Percentiles rank a stretch among this genome's conserved stretches.
These are phyloP conservation scores for Plasmodium coatneyi DNA, from an alignment of 169 alveolate genomes.

Conservation along the genomic window DNA sequence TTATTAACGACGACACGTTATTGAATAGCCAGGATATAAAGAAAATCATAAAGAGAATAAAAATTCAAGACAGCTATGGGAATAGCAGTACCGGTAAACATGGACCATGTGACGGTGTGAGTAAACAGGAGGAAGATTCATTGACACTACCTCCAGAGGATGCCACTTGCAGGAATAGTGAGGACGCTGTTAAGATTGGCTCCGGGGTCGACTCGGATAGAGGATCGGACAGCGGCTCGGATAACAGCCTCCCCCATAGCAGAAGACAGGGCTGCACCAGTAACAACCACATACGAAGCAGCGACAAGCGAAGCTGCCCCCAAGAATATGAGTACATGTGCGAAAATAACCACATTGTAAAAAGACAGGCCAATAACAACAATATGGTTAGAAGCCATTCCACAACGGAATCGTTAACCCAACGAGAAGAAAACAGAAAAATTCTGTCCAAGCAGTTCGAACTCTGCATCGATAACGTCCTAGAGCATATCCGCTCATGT, in stretches of 20 bases:
- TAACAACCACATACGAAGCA: not conserved
- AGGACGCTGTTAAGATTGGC: not conserved
- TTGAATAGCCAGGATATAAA: constrained; percentile 6
- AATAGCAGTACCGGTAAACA: not conserved
- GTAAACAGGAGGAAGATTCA: not conserved
- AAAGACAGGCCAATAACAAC: not conserved
- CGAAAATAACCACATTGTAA: not conserved
- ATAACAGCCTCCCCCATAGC: not conserved
- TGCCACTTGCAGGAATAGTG: not conserved
- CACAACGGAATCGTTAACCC: not conserved
- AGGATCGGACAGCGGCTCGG: not conserved
- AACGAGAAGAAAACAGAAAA: constrained; percentile 5
- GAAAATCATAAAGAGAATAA: constrained; percentile 38
- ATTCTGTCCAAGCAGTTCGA: constrained; percentile 20
- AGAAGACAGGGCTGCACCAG: not conserved
- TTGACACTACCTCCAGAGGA: not conserved
- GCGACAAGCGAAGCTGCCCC: not conserved
- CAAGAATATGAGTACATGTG: not conserved
- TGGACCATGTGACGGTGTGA: not conserved
- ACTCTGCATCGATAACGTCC: constrained; percentile 23
- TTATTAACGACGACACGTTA: constrained; percentile 46
- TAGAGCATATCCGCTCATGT: constrained; percentile 41
- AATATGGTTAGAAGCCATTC: not conserved
- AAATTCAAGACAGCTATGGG: constrained; percentile 21
- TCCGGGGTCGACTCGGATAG: not conserved